Percentiles rank a stretch among this genome's conserved stretches.
Conservation (phyloP, 805 yeast species). For the Candida piceae region DNA sequence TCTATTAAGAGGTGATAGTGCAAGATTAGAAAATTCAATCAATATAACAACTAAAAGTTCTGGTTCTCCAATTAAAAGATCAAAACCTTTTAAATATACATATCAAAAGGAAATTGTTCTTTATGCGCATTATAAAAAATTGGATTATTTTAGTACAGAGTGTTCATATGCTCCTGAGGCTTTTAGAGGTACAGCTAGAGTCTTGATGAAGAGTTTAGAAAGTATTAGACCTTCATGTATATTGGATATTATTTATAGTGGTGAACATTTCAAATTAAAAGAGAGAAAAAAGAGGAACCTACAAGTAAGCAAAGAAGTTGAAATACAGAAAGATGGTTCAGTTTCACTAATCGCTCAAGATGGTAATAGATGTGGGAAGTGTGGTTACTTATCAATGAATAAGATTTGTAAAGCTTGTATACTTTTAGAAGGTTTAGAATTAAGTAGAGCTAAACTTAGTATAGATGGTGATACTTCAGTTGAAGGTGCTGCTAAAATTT, state of each 20-base stretch:
- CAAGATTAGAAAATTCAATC: slow-evolving; percentile 84
- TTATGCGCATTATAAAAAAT: slow-evolving; percentile 92
- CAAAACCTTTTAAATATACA: slow-evolving; percentile 93
- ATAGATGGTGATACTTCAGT: slow-evolving; percentile 47
- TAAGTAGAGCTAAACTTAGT: slow-evolving; percentile 59
- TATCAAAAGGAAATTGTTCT: slow-evolving; percentile 96
- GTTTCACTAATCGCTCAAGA: slow-evolving; percentile 44
- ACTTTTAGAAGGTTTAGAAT: slow-evolving; percentile 76
- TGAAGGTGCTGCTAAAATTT: slow-evolving; percentile 60
- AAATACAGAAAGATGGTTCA: slow-evolving; percentile 59
- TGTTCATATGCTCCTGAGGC: slow-evolving; percentile 99
- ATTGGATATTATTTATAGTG: slow-evolving; percentile 89
- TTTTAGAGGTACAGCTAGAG: slow-evolving; percentile 94
- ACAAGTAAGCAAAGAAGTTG: slow-evolving; percentile 36
- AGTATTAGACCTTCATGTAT: slow-evolving; percentile 89
- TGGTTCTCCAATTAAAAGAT: slow-evolving; percentile 87
- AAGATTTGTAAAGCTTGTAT: slow-evolving; percentile 90
- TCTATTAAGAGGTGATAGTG: slow-evolving; percentile 90
- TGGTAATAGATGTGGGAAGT: slow-evolving; percentile 76
- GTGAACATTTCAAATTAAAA: slow-evolving; percentile 74
- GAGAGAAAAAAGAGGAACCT: slow-evolving; percentile 44
- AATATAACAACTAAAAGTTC: slow-evolving; percentile 75
- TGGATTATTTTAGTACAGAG: slow-evolving; percentile 95
- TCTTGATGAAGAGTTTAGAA: slow-evolving; percentile 83
- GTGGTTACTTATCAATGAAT: slow-evolving; percentile 90